Conservation (phyloP, 2,329 filamentous ascomycete genomes). For the Aspergillus sp. region DNA sequence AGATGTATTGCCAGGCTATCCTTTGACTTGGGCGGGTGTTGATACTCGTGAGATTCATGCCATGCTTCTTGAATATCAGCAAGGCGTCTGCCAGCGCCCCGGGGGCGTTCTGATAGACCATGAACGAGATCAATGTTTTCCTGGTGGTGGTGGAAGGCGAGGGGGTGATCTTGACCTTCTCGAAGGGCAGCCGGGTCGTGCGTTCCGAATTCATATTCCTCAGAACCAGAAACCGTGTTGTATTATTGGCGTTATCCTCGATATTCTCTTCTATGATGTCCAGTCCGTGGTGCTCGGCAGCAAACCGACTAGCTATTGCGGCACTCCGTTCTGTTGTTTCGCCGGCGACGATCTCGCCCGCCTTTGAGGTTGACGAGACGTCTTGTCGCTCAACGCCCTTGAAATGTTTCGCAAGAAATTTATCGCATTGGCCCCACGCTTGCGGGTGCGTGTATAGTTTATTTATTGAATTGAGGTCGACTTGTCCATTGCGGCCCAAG, state of each 20-base stretch:
- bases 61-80: constrained; percentile 70
- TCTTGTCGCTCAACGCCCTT: constrained; percentile 77
- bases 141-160: constrained; percentile 38
- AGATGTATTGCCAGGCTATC: constrained; percentile 84
- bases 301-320: constrained; percentile 75
- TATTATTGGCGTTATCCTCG: constrained; percentile 48
- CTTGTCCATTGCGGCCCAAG: constrained; percentile 42
- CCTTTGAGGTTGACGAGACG: constrained; percentile 79
- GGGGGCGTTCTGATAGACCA: constrained; percentile 70
- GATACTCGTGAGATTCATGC: constrained; percentile 85
- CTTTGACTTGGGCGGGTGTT: constrained; percentile 77
- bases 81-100: constrained; percentile 83
- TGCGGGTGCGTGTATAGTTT: constrained; percentile 92
- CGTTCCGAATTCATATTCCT: constrained; percentile 33
- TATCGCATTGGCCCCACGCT: constrained; percentile 86
- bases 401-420: constrained; percentile 69
- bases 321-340: constrained; percentile 62
- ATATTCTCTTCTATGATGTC: constrained; percentile 60
- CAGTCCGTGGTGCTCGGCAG: constrained; percentile 67
- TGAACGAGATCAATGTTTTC: constrained; percentile 81
- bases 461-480: constrained; percentile 59
- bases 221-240: constrained; percentile 49
- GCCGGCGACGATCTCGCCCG: constrained; percentile 70
- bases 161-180: constrained; percentile 14
- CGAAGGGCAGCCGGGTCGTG: constrained; percentile 19